These are phyloP conservation scores for Tetradesmus obliquus DNA, from an alignment of 139 green algal species.

Conservation along the genomic window DNA sequence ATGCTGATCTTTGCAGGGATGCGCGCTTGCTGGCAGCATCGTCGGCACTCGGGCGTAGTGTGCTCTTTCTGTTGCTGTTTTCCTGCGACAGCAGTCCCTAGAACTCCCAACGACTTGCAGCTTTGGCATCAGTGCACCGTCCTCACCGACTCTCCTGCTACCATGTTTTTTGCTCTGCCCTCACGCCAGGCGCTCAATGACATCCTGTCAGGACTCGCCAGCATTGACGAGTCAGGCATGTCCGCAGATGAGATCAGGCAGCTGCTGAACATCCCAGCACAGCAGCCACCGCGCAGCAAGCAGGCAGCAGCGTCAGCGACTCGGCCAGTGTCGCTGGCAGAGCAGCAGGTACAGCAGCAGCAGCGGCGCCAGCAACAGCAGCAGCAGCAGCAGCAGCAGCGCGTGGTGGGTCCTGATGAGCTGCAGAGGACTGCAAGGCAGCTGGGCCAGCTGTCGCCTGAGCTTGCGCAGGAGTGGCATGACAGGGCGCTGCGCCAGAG, in stretches of 20 bases:
- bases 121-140: neutral
- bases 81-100: too few species aligned
- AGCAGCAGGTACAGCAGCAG: neutral
- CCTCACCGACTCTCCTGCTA: neutral
- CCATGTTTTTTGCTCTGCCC: neutral
- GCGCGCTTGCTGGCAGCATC: too few species aligned
- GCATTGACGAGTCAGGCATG: constrained; percentile 34
- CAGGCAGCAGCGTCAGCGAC: neutral
- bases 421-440: constrained; percentile 24
- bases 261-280: constrained; percentile 21
- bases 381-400: constrained; percentile 37
- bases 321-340: neutral
- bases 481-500: constrained; percentile 14
- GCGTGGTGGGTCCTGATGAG: neutral
- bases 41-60: neutral
- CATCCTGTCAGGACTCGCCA: constrained; percentile 19
- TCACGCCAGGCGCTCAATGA: constrained; percentile 11
- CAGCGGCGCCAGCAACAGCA: constrained; percentile 28
- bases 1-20: too few species aligned
- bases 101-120: too few species aligned
- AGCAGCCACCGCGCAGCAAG: neutral
- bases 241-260: constrained; percentile 26
- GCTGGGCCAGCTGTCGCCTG: constrained; percentile 36
- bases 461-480: constrained; percentile 43
- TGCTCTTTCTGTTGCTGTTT: neutral